A percentile compares a stretch with the other conserved stretches of the same genome.
Conservation (phyloP, 2,329 filamentous ascomycete genomes). For the Fusarium sp. region DNA sequence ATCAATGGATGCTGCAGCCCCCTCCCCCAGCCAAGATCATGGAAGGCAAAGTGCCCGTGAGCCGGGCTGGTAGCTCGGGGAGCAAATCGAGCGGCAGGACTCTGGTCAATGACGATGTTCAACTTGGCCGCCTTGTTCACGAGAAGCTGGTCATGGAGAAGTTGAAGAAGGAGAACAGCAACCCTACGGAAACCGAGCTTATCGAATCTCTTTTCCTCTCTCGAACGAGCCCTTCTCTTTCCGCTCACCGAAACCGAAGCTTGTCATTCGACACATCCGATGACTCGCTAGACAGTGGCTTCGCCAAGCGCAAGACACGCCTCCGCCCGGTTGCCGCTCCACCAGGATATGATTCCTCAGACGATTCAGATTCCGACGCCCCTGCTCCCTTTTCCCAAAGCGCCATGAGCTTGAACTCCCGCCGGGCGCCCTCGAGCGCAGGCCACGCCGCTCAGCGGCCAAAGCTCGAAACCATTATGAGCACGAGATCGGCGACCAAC, state of each 20-base stretch:
- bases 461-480: slow-evolving; percentile 60
- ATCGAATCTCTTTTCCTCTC: slow-evolving; percentile 56
- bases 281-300: slow-evolving; percentile 48
- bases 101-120: slow-evolving; percentile 54
- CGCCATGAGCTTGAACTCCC: slow-evolving; percentile 42
- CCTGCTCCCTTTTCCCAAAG: slow-evolving; percentile 41
- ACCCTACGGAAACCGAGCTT: slow-evolving; percentile 57
- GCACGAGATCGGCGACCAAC: slow-evolving; percentile 51
- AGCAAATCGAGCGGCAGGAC: slow-evolving; percentile 62
- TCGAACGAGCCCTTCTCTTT: slow-evolving; percentile 49
- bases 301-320: slow-evolving; percentile 46
- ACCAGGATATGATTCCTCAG: slow-evolving; percentile 49
- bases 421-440: slow-evolving; percentile 36
- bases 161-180: slow-evolving; percentile 54
- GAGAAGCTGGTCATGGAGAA: slow-evolving; percentile 61
- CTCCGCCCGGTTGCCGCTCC: slow-evolving; percentile 47
- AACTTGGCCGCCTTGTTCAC: slow-evolving; percentile 57
- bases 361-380: slow-evolving; percentile 48
- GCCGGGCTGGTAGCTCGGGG: slow-evolving; percentile 68
- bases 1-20: slow-evolving; percentile 92
- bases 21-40: slow-evolving; percentile 91
- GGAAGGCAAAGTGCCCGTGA: slow-evolving; percentile 83
- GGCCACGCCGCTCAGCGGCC: slow-evolving; percentile 55
- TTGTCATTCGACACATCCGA: slow-evolving; percentile 54
- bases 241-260: slow-evolving; percentile 51